Conservation (phyloP, 139 green algal genomes). For the Eudorina sp. region DNA sequence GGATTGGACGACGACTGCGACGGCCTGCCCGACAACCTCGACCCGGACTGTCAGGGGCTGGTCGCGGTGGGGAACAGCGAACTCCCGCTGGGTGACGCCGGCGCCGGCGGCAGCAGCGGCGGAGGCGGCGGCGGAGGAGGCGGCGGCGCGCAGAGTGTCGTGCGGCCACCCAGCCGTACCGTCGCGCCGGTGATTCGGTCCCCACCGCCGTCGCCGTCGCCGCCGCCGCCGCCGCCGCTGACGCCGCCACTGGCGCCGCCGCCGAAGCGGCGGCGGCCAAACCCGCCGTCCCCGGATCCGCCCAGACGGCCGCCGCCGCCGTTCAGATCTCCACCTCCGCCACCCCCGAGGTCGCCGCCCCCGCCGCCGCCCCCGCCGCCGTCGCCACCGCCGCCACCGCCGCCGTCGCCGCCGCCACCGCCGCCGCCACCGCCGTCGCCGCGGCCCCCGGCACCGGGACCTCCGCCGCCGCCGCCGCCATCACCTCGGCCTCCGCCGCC, state of each 20-base stretch:
- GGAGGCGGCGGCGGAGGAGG: neutral
- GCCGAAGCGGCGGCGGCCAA: neutral
- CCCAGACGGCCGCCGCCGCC: neutral
- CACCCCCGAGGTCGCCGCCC: neutral
- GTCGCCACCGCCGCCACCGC: neutral
- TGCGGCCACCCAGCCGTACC: neutral
- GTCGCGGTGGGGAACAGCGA: neutral
- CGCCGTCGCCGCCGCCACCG: neutral
- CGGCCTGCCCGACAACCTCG: neutral
- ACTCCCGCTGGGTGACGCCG: no score
- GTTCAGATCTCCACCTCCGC: neutral
- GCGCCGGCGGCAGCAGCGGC: no score
- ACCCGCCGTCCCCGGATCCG: neutral
- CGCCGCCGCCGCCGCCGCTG: neutral
- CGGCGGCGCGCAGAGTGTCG: neutral
- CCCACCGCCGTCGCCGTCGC: neutral
- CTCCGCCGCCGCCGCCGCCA: neutral
- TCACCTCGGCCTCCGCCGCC: neutral
- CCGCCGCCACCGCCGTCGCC: neutral
- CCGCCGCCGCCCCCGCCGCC: neutral
- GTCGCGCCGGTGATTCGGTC: no score
- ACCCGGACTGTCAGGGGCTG: neutral
- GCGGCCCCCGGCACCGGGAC: neutral
- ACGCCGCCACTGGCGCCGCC: neutral
- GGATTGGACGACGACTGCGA: conserved; percentile 39